Conservation (phyloP, 257 asterid genomes). For the Phtheirospermum japonicum region DNA sequence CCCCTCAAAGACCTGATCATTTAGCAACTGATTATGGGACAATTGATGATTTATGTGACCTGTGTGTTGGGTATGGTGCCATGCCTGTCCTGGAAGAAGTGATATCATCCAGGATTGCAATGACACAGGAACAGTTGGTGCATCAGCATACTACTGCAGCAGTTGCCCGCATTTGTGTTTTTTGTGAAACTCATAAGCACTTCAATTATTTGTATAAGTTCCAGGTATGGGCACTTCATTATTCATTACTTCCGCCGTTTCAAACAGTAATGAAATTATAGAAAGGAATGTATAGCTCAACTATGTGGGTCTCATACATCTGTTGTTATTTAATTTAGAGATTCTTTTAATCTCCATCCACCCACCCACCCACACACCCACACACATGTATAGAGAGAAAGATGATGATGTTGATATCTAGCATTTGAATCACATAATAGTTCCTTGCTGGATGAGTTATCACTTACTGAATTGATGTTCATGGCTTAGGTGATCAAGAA, state of each 20-base stretch:
- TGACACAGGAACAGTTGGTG: slow-evolving; percentile 53
- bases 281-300: slow-evolving; percentile 12
- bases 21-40: slow-evolving; percentile 90
- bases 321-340: background rate
- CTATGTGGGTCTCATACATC: slow-evolving; percentile 1
- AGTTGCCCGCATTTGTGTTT: slow-evolving; percentile 81
- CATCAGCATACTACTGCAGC: slow-evolving; percentile 84
- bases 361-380: no score
- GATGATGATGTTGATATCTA: background rate
- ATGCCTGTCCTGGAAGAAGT: slow-evolving; percentile 87
- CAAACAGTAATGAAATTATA: slow-evolving; percentile 11
- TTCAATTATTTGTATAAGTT: slow-evolving; percentile 86
- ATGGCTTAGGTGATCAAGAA: slow-evolving; percentile 81
- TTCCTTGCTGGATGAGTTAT: slow-evolving; percentile 12
- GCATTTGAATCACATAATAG: background rate
- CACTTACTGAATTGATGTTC: slow-evolving; percentile 32
- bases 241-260: slow-evolving; percentile 21
- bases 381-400: background rate
- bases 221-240: slow-evolving; percentile 55
- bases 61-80: slow-evolving; percentile 85
- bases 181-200: slow-evolving; percentile 91
- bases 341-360: background rate
- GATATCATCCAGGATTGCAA: slow-evolving; percentile 55
- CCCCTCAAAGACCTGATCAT: slow-evolving; percentile 86
- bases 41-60: slow-evolving; percentile 81